Percentiles rank a stretch among this genome's conserved stretches.
Conservation (phyloP, 805 yeast genomes). For the Candida schatavii region DNA sequence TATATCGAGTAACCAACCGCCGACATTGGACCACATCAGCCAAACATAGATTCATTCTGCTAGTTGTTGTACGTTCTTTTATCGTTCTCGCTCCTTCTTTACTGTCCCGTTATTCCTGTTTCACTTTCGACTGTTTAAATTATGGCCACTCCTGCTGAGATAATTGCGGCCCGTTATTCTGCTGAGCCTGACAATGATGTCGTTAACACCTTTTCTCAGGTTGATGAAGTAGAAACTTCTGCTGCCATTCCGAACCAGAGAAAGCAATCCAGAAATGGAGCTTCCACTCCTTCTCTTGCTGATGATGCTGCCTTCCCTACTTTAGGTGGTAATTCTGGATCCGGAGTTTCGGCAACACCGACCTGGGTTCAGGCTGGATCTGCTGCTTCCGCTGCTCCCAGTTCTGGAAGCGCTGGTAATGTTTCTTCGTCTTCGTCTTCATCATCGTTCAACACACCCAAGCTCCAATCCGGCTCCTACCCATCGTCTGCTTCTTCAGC, state of each 20-base stretch:
- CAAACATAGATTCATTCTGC: too few relatives aligned
- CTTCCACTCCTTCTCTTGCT: constrained; percentile 38
- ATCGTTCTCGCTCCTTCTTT: too few relatives aligned
- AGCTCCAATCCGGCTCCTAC: constrained; percentile 8
- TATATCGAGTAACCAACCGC: background rate
- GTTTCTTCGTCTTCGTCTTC: constrained; percentile 16
- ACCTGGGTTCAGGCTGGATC: constrained; percentile 33
- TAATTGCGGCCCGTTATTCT: constrained; percentile 44
- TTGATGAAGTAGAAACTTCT: background rate
- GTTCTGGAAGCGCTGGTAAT: constrained; percentile 24
- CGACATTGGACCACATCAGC: background rate
- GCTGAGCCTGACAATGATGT: constrained; percentile 17
- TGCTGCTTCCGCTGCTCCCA: constrained; percentile 53
- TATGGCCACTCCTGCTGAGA: constrained; percentile 49
- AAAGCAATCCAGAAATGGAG: constrained; percentile 7
- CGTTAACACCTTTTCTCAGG: background rate
- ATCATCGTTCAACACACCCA: constrained; percentile 11
- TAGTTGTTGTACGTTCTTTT: too few relatives aligned
- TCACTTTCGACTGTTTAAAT: constrained; percentile 1
- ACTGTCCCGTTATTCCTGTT: background rate
- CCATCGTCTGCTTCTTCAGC: constrained; percentile 15
- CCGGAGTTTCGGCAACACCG: constrained; percentile 26
- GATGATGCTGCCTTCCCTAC: constrained; percentile 66
- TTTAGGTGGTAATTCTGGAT: constrained; percentile 45
- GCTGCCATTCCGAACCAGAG: background rate